phyloP scores from a whole-genome alignment of 805 yeast species.

The Sungouiozyma ichnusensis region DNA sequence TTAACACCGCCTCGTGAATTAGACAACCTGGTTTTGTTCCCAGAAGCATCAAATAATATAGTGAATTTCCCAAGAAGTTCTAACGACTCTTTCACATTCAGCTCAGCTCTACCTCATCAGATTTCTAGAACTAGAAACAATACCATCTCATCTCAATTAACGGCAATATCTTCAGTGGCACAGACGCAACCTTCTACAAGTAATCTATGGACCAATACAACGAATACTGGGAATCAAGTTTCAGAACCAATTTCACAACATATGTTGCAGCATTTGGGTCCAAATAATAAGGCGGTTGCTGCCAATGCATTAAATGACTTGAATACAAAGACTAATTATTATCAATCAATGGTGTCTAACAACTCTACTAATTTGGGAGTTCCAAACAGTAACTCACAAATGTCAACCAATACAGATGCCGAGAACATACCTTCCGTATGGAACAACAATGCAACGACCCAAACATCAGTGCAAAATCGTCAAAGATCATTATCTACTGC shows the following conservation, averaged over 20 bases:
- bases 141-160: constrained; percentile 28
- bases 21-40: constrained; percentile 20
- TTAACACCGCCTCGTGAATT: constrained; percentile 24
- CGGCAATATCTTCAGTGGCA: constrained; percentile 22
- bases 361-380: background rate
- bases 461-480: constrained; percentile 7
- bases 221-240: constrained; percentile 8
- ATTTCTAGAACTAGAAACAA: constrained; percentile 27
- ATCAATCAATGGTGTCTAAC: constrained; percentile 11
- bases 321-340: constrained; percentile 11
- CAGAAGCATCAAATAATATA: constrained; percentile 17
- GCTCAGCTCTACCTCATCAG: constrained; percentile 10
- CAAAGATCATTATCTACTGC: constrained; percentile 27
- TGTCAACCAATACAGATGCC: background rate
- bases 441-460: background rate
- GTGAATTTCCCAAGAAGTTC: constrained; percentile 23
- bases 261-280: constrained; percentile 7
- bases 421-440: background rate
- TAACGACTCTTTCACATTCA: constrained; percentile 22
- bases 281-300: constrained; percentile 7
- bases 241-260: constrained; percentile 17
- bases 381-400: background rate
- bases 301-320: constrained; percentile 10
- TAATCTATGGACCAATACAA: constrained; percentile 19
- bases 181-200: constrained; percentile 16